These are phyloP conservation scores for Podospora fimiseda DNA, from an alignment of 495 filamentous ascomycete species.

Conservation along the genomic window DNA sequence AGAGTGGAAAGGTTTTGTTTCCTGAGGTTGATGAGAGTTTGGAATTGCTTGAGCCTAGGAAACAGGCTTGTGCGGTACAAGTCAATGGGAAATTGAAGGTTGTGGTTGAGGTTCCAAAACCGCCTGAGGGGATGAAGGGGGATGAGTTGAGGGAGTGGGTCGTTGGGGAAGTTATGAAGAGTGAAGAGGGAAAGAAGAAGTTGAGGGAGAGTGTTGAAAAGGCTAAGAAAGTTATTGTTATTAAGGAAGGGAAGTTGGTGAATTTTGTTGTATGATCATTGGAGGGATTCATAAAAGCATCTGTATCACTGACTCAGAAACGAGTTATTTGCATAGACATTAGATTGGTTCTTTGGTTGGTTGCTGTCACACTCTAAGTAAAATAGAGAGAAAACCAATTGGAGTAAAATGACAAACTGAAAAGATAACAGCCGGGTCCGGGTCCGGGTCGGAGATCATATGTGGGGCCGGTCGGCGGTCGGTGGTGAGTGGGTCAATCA, in stretches of 20 bases:
- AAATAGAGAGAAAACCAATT: no score
- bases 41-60: conserved; percentile 29
- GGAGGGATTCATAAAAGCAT: background rate
- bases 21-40: conserved; percentile 48
- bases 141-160: conserved; percentile 49
- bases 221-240: conserved; percentile 46
- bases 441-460: no score
- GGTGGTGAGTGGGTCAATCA: no score
- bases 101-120: conserved; percentile 50
- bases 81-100: conserved; percentile 70
- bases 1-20: conserved; percentile 34
- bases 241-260: conserved; percentile 46
- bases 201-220: conserved; percentile 34
- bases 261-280: conserved; percentile 48
- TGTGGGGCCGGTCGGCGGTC: no score
- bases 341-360: no score
- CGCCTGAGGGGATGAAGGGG: conserved; percentile 24
- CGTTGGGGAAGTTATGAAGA: conserved; percentile 40
- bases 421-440: no score
- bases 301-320: no score
- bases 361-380: no score
- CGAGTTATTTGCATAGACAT: no score
- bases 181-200: conserved; percentile 45
- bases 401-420: no score
- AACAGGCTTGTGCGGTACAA: conserved; percentile 55